phyloP scores from a whole-genome alignment of 192 early-diverging fungal species.

The Coemansia reversa region DNA sequence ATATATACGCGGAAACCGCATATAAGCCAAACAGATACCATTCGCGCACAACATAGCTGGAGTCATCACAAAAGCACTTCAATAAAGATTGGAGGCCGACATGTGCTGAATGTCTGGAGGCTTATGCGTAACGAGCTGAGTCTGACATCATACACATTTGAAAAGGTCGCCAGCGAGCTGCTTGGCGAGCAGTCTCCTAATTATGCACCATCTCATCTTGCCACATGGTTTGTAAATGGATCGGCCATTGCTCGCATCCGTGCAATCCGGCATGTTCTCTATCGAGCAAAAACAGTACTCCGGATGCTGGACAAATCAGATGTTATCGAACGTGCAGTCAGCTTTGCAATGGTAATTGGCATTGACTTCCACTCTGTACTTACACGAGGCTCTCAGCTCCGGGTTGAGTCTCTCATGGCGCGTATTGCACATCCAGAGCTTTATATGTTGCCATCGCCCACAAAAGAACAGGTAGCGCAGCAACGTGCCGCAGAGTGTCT shows the following conservation, averaged over 20 bases:
- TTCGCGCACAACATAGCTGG: constrained; percentile 47
- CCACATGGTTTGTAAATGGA: constrained; percentile 64
- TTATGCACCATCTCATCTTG: constrained; percentile 59
- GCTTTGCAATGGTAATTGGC: constrained; percentile 89
- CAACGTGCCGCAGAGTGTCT: constrained; percentile 80
- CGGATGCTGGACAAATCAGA: constrained; percentile 71
- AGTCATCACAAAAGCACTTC: constrained; percentile 63
- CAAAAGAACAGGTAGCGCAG: constrained; percentile 67
- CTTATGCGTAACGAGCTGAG: constrained; percentile 75
- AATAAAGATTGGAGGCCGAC: constrained; percentile 69
- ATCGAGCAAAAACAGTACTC: constrained; percentile 64
- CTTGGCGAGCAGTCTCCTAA: constrained; percentile 71
- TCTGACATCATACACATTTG: constrained; percentile 76
- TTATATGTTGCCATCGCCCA: constrained; percentile 75
- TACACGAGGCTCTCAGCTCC: constrained; percentile 87
- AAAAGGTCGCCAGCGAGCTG: constrained; percentile 70
- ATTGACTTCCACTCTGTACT: constrained; percentile 86
- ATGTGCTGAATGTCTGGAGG: constrained; percentile 88
- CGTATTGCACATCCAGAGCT: constrained; percentile 76
- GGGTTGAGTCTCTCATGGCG: constrained; percentile 79
- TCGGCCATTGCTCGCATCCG: constrained; percentile 58
- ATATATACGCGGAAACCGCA: not conserved
- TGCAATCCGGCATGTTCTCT: constrained; percentile 64
- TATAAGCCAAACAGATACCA: not conserved
- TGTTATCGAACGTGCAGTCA: constrained; percentile 68